phyloP scores from a whole-genome alignment of 2,329 filamentous ascomycete genomes.

The Fusarium secorum region DNA sequence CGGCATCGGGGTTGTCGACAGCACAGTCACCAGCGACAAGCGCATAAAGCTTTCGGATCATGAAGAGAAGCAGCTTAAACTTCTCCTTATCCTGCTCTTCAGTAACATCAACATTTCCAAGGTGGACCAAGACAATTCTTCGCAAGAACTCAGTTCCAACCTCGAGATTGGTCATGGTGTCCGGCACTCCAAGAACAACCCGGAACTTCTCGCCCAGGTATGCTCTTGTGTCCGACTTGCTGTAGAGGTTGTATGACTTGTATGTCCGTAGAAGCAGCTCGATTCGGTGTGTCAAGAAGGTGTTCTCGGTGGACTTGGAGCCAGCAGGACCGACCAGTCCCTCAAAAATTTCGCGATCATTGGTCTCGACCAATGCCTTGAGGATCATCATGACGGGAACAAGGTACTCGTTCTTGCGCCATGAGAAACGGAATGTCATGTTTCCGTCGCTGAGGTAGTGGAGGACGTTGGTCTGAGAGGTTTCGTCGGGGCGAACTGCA shows the following conservation, averaged over 20 bases:
- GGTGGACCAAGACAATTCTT: constrained; percentile 88
- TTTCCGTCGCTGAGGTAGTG: constrained; percentile 97
- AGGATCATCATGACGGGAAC: constrained; percentile 96
- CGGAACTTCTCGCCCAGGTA: constrained; percentile 93
- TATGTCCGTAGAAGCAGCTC: constrained; percentile 92
- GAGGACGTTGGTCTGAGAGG: constrained; percentile 94
- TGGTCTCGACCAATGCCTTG: constrained; percentile 94
- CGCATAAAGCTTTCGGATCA: constrained; percentile 94
- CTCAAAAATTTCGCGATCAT: constrained; percentile 95
- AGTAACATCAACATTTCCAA: constrained; percentile 85
- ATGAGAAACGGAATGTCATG: constrained; percentile 96
- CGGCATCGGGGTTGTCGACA: constrained; percentile 94
- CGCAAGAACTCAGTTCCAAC: constrained; percentile 91
- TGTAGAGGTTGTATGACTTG: constrained; percentile 88
- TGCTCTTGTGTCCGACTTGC: constrained; percentile 79
- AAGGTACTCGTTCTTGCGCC: constrained; percentile 97
- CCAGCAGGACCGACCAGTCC: constrained; percentile 81
- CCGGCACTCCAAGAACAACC: constrained; percentile 82
- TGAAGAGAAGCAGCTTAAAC: constrained; percentile 92
- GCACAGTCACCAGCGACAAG: constrained; percentile 92
- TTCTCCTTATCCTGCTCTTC: constrained; percentile 89
- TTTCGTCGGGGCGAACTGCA: constrained; percentile 95
- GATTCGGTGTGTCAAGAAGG: constrained; percentile 93
- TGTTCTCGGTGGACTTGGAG: constrained; percentile 82
- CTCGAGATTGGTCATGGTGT: constrained; percentile 86